Evolutionary conservation across 495 filamentous ascomycete genomes (phyloP).

Genomic region (Lophium mytilinum): DNA sequence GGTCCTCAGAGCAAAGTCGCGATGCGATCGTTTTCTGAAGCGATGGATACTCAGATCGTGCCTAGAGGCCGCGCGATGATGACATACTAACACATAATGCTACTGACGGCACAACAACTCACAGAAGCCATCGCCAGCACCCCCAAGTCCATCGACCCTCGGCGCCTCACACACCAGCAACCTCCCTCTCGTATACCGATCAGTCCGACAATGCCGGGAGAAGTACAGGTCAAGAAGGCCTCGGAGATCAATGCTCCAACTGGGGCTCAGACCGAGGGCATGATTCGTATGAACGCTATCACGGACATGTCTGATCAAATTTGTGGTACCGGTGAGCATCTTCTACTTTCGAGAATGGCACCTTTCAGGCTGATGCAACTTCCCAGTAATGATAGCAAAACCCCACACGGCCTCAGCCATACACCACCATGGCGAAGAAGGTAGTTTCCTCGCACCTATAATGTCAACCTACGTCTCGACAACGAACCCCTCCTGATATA

Average conservation of each 20-base stretch:
- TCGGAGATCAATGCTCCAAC: conserved; percentile 24
- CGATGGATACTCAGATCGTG: no score
- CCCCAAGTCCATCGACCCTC: no score
- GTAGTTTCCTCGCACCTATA: conserved; percentile 5
- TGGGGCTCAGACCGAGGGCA: conserved; percentile 43
- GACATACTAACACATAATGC: no score
- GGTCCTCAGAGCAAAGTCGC: no score
- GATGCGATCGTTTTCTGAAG: no score
- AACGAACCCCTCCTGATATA: neutral
- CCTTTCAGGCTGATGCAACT: conserved; percentile 22
- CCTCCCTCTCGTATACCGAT: no score
- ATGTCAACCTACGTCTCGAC: neutral
- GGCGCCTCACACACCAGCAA: no score
- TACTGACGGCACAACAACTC: no score
- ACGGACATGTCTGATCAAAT: conserved; percentile 50
- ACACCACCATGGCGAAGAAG: conserved; percentile 47
- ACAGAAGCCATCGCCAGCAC: no score
- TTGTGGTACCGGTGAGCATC: conserved; percentile 31
- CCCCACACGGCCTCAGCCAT: conserved; percentile 45
- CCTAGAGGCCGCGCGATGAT: no score
- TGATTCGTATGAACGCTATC: conserved; percentile 50
- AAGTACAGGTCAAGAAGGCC: conserved; percentile 28
- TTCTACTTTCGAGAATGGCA: neutral
- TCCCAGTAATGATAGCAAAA: conserved; percentile 46
- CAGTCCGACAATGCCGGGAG: conserved; percentile 9